These are phyloP conservation scores for Sphaceloma murrayae DNA, from an alignment of 2,329 filamentous ascomycete genomes.

Conservation along the genomic window DNA sequence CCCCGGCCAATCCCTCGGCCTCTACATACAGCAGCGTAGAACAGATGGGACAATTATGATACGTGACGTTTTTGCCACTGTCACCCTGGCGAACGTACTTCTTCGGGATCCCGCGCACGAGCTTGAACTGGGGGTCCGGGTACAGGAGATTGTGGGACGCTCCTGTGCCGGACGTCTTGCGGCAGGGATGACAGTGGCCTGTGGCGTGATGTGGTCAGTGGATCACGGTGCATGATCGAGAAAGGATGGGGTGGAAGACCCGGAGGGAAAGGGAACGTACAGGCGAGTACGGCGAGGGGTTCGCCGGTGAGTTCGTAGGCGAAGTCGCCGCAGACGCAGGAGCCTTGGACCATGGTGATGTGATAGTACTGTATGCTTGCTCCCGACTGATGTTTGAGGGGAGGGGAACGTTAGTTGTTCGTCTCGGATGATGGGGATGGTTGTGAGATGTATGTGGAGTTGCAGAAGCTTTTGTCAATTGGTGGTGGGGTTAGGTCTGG, in stretches of 20 bases:
- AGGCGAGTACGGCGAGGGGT: constrained; percentile 23
- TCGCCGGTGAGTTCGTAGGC: constrained; percentile 29
- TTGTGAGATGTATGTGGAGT: no score
- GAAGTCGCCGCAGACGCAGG: constrained; percentile 30
- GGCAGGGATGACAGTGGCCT: constrained; percentile 28
- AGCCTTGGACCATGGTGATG: constrained; percentile 25
- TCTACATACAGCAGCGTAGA: constrained; percentile 25
- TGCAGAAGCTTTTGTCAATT: no score
- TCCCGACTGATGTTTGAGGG: no score
- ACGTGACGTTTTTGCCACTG: constrained; percentile 26
- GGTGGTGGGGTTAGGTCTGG: no score
- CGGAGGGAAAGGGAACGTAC: not conserved
- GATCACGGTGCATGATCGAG: not conserved
- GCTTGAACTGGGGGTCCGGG: constrained; percentile 24
- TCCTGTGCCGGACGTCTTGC: constrained; percentile 26
- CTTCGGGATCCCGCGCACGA: constrained; percentile 23
- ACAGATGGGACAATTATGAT: constrained; percentile 26
- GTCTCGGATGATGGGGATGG: no score
- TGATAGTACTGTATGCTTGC: no score
- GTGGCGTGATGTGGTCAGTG: constrained; percentile 18
- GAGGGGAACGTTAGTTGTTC: no score
- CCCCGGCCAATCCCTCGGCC: constrained; percentile 21
- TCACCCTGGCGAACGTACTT: constrained; percentile 25
- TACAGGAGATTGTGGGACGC: constrained; percentile 26
- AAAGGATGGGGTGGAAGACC: not conserved